These are phyloP conservation scores for Botryotinia globosa DNA, from an alignment of 2,329 filamentous ascomycete genomes.

Conservation along the genomic window DNA sequence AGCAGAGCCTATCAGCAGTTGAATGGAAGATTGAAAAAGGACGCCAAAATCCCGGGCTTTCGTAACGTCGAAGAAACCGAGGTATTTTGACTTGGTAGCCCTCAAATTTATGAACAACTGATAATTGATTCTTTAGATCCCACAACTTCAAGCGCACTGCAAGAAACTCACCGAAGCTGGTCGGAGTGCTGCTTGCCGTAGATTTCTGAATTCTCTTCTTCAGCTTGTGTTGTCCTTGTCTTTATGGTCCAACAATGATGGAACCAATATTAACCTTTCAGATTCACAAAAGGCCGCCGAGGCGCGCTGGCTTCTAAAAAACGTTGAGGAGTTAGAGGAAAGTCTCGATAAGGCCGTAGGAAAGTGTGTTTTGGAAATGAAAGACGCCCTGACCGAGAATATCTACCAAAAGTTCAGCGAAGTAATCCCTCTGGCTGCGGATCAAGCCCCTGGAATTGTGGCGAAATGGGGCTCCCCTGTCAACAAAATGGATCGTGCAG, in stretches of 20 bases:
- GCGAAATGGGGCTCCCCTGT: slow-evolving; percentile 42
- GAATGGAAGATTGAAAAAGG: slow-evolving; percentile 52
- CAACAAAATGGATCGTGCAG: slow-evolving; percentile 37
- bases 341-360: slow-evolving; percentile 43
- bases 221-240: slow-evolving; percentile 52
- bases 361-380: slow-evolving; percentile 42
- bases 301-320: slow-evolving; percentile 40
- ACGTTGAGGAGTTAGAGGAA: slow-evolving; percentile 43
- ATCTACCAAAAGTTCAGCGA: slow-evolving; percentile 47
- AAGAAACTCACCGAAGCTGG: slow-evolving; percentile 53
- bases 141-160: slow-evolving; percentile 46
- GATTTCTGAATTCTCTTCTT: slow-evolving; percentile 51
- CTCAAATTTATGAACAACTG: background rate
- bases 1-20: slow-evolving; percentile 62
- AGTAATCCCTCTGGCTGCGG: slow-evolving; percentile 42
- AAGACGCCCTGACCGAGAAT: slow-evolving; percentile 43
- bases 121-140: slow-evolving; percentile 23
- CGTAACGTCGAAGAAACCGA: slow-evolving; percentile 52
- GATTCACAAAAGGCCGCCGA: slow-evolving; percentile 42
- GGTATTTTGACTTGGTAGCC: slow-evolving; percentile 23
- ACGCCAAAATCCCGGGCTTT: slow-evolving; percentile 53
- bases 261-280: slow-evolving; percentile 42
- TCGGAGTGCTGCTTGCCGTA: slow-evolving; percentile 44
- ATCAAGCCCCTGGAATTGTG: slow-evolving; percentile 40
- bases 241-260: slow-evolving; percentile 49